Base-by-base conservation (phyloP, 192 early-diverging fungal genomes). In the Anaeromyces robustus region DNA sequence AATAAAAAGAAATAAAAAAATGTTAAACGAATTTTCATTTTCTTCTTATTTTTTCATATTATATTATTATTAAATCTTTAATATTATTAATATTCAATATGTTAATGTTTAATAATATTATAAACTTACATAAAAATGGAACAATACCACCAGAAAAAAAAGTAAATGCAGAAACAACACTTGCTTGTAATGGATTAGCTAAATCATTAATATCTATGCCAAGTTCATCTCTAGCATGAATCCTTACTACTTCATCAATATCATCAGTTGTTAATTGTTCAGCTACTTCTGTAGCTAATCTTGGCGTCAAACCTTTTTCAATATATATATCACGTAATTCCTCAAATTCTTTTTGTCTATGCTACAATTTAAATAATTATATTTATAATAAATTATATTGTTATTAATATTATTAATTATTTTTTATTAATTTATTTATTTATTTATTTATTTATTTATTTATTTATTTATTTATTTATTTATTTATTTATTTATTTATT, bases 161-260 rank as follows among this genome's bases (percentile, higher is more conserved):
- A 26, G 82, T 82, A 19, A 86, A 30, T 1, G 85, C 87, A 4
- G 77, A 80, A 18, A 85, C 81, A 12, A 84, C 80, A 29, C 83
- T 83, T 9, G 87, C 87, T 78, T 81, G 80, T 30, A 34, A 81
- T 29, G 86, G 86, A 77, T 88, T 88, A 30, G 85, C 68, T 31
- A 88, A 78, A 30, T 85, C 82, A 68, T 86, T 84, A 12, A 88
- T 81, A 78, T 88, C 84, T 13, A 87, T 88, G 30, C 82, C 88
- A 29, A 88, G 79, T 80, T 88, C 87, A 39, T 88, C 87, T 52
- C 86, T 79, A 26, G 86, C 39, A 78, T 88, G 87, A 68, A 87
- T 81, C 77, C 81, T 82, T 78, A 85, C 85, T 30, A 87, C 80
- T 79, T 82, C 82, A 78, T 86, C 85, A 41, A 87, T 81, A 80